Percentiles rank a stretch among this genome's conserved stretches.
These are phyloP conservation scores for Cenchrus purpureus DNA, from an alignment of 176 grass and related monocot genomes.

Conservation along the genomic window DNA sequence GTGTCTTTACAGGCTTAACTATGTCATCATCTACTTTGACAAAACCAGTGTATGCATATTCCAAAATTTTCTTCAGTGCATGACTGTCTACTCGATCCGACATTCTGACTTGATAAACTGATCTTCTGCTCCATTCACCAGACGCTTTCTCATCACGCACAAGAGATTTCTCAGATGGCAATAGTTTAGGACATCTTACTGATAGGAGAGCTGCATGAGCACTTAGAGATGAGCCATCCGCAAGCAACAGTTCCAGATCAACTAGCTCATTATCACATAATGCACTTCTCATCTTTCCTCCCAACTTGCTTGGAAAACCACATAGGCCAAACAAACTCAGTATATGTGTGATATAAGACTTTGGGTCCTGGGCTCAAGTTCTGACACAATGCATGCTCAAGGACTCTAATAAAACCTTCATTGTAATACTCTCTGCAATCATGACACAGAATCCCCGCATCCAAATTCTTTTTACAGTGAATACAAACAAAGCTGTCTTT, in stretches of 20 bases:
- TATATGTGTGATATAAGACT: conserved; percentile 68
- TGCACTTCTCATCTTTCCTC: conserved; percentile 59
- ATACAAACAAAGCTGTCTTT: conserved; percentile 47
- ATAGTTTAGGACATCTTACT: conserved; percentile 73
- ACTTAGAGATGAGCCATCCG: conserved; percentile 56
- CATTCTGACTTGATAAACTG: conserved; percentile 55
- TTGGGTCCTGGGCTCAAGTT: conserved; percentile 53
- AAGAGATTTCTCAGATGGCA: conserved; percentile 60
- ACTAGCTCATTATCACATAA: conserved; percentile 61
- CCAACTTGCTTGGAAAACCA: conserved; percentile 68
- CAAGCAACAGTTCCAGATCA: conserved; percentile 62
- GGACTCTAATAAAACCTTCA: conserved; percentile 47
- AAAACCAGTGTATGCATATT: conserved; percentile 75
- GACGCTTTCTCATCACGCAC: conserved; percentile 21
- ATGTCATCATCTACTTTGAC: conserved; percentile 44
- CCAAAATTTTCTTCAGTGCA: conserved; percentile 74
- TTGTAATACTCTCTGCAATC: conserved; percentile 51
- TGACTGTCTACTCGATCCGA: conserved; percentile 73
- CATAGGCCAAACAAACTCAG: conserved; percentile 83
- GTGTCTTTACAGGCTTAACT: conserved; percentile 62
- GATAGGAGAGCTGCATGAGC: conserved; percentile 69
- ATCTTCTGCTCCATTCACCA: conserved; percentile 36
- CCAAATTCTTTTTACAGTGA: conserved; percentile 44
- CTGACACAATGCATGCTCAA: conserved; percentile 60
- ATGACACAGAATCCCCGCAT: conserved; percentile 45